phyloP scores from a whole-genome alignment of 2,329 filamentous ascomycete species.

The Pseudogymnoascus sp. region DNA sequence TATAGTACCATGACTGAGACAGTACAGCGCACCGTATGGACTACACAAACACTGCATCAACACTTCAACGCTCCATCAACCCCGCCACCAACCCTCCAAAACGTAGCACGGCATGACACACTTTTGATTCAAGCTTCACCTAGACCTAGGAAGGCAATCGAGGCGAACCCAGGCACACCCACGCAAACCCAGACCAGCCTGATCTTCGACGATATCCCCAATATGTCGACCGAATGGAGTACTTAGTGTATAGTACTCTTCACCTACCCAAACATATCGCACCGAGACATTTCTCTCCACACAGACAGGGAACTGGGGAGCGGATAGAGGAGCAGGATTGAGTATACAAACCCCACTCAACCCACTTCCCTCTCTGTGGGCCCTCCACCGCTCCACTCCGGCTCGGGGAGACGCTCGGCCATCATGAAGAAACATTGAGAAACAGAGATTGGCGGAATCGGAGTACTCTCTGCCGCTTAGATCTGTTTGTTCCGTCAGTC shows the following conservation, averaged over 20 bases:
- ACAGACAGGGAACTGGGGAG: not conserved
- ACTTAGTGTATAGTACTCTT: not conserved
- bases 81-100: not conserved
- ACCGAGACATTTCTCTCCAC: constrained; percentile 1
- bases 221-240: not conserved
- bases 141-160: not conserved
- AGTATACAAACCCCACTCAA: not conserved
- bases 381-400: not conserved
- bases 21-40: not conserved
- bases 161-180: not conserved
- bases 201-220: not conserved
- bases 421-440: not conserved
- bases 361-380: not conserved
- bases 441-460: not conserved
- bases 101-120: not conserved
- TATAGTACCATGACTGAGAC: not conserved
- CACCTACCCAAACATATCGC: not conserved
- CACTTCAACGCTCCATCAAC: not conserved
- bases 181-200: not conserved
- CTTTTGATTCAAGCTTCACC: constrained; percentile 6
- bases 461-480: not conserved
- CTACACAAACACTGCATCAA: not conserved
- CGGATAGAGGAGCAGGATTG: not conserved
- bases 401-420: constrained; percentile 1
- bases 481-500: not conserved